Evolutionary conservation across 2,329 filamentous ascomycete species (phyloP).

Genomic region (Penicillium sp.): DNA sequence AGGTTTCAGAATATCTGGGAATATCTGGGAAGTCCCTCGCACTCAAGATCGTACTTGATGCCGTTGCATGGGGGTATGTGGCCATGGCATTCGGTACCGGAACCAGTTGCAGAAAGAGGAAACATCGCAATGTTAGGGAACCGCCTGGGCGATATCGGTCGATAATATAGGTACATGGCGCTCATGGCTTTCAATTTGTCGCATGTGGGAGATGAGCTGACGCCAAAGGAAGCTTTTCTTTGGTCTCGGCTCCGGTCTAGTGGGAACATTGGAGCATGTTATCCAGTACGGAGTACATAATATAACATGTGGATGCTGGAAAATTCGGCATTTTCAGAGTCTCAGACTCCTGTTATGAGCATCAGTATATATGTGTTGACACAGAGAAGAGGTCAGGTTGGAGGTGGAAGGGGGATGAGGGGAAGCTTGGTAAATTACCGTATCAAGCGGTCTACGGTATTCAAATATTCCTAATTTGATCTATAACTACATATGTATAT

Average conservation of each 20-base stretch:
- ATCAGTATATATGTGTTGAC: background rate
- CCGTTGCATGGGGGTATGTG: background rate
- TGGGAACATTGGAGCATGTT: background rate
- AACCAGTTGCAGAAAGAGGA: background rate
- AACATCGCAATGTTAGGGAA: background rate
- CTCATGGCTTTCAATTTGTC: constrained; percentile 1
- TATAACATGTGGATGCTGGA: background rate
- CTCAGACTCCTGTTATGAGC: background rate
- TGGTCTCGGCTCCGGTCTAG: background rate
- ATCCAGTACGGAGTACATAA: background rate
- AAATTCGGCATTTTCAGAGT: background rate
- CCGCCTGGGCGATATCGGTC: background rate
- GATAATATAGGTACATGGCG: background rate
- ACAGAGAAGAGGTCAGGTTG: background rate
- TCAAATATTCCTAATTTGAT: background rate
- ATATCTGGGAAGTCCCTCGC: background rate
- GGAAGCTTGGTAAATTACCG: constrained; percentile 2
- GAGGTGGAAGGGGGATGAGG: background rate
- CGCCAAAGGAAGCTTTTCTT: background rate
- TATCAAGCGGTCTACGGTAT: background rate
- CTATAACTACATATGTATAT: no score
- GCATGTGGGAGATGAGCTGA: background rate
- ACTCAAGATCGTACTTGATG: background rate
- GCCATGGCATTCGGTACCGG: background rate
- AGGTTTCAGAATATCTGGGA: background rate